Conservation (phyloP, 768 basidiomycete species). For the Phylloporus scabripes region DNA sequence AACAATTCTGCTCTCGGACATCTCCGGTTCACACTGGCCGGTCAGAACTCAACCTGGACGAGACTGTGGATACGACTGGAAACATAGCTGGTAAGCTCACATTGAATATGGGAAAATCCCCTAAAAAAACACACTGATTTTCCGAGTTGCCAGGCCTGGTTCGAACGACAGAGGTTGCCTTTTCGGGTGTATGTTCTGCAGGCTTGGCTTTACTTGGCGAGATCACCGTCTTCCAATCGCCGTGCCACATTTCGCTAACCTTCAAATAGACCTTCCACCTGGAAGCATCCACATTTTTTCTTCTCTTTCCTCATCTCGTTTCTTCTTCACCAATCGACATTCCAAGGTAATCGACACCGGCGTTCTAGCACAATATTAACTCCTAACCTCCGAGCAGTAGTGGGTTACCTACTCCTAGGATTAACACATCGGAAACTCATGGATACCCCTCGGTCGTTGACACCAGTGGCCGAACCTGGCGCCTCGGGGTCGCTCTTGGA, state of each 20-base stretch:
- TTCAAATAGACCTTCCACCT: conserved; percentile 8
- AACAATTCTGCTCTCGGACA: conserved; percentile 12
- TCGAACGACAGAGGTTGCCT: conserved; percentile 11
- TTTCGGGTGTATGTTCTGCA: conserved; percentile 2
- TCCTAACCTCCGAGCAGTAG: neutral
- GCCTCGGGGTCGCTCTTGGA: conserved; percentile 1
- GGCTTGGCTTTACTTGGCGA: neutral
- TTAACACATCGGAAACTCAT: conserved; percentile 7
- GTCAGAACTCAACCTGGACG: neutral
- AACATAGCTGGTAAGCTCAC: too few species aligned
- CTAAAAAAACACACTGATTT: neutral
- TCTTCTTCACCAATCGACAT: neutral
- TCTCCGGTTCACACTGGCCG: conserved; percentile 7
- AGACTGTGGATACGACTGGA: neutral
- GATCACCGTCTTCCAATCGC: neutral
- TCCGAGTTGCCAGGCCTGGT: neutral
- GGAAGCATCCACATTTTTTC: neutral
- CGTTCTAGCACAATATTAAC: neutral
- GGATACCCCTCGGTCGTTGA: conserved; percentile 9
- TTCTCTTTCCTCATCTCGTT: neutral
- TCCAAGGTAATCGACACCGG: conserved; percentile 1
- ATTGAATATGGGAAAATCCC: neutral
- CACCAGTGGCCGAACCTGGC: conserved; percentile 12
- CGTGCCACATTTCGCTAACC: neutral
- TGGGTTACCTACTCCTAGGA: conserved; percentile 3